Base-by-base conservation (phyloP, 1,284 basidiomycete species). In the Anthracocystis panici-leucophaei region DNA sequence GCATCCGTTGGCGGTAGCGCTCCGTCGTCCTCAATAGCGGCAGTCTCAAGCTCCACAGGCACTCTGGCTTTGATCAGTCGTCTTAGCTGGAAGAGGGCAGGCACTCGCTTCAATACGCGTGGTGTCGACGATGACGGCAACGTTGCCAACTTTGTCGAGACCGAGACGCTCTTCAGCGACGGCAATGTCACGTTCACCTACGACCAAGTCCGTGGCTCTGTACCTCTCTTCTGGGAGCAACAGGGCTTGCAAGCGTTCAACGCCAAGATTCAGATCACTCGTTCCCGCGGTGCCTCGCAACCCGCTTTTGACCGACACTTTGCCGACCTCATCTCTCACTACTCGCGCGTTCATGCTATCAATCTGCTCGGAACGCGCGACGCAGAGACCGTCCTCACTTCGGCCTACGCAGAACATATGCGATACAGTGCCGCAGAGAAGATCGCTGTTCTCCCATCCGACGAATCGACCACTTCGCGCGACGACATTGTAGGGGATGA, bases 51-150 rank as follows among this genome's bases (percentile, higher is more conserved):
- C 16, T n/a, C 48, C 8, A 41, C 59, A 6, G 68, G 58, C 14
- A 95, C 93, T 78, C 89, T 95, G 55, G 92, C 94, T 89, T 29
- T 92, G 90, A 25, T 92, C 91, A 50, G 91, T 89, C 25, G 96
- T 27, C 88, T 99, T 9, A 92, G 95, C 35, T 96, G 93, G 91
- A 96, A 95, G 86, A 89, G 95, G 70, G 96, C 97, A 20, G 97
- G 97, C 2, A 98, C 97, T 20, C 90, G 97, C 33, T 99, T 97
- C 88, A 96, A 97, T 82, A 96, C 95, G 3, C 90, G 97, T 64
- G 97, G 97, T 0, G 92, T 99, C 23, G 97, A 99, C 83, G 97
- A 99, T 84, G 94, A 97, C 80, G 96, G 97, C 42, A 92, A 97
- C 83, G 93, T 93, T 20, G 97, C 97, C 52, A 98, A 99, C 84